Evolutionary conservation across 2,329 filamentous ascomycete species (phyloP).

Genomic region (Grosmannia clavigera): DNA sequence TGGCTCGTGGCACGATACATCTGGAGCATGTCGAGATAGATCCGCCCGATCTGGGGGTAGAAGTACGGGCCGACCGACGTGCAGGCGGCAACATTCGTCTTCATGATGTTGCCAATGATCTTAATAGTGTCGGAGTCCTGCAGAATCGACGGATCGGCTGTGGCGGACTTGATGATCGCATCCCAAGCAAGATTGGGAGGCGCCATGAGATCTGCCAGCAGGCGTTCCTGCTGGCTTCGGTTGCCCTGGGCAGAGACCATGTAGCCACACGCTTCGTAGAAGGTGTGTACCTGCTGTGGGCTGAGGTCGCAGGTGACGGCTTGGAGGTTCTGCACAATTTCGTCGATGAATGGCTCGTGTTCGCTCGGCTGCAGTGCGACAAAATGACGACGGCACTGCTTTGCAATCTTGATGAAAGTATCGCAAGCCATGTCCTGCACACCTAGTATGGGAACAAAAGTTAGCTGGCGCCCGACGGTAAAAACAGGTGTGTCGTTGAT

Average conservation of each 20-base stretch:
- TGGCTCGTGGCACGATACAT: slow-evolving; percentile 98
- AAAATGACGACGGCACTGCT: slow-evolving; percentile 95
- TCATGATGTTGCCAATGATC: slow-evolving; percentile 99
- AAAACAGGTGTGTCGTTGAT: neutral
- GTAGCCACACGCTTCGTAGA: slow-evolving; percentile 97
- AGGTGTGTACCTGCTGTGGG: slow-evolving; percentile 95
- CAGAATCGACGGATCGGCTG: slow-evolving; percentile 70
- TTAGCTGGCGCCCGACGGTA: neutral
- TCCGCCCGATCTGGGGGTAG: slow-evolving; percentile 92
- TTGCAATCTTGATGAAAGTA: slow-evolving; percentile 98
- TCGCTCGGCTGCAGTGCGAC: slow-evolving; percentile 92
- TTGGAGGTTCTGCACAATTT: slow-evolving; percentile 89
- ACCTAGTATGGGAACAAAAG: slow-evolving; percentile 31
- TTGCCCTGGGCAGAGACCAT: slow-evolving; percentile 98
- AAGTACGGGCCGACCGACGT: slow-evolving; percentile 95
- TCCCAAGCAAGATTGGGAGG: slow-evolving; percentile 94
- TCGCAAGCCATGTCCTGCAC: slow-evolving; percentile 99
- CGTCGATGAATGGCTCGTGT: slow-evolving; percentile 92
- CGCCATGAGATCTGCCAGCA: slow-evolving; percentile 85
- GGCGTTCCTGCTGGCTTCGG: slow-evolving; percentile 81
- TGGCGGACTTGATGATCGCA: slow-evolving; percentile 80
- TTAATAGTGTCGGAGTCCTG: slow-evolving; percentile 95
- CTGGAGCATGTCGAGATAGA: slow-evolving; percentile 96
- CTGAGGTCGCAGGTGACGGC: slow-evolving; percentile 93
- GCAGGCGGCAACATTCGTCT: slow-evolving; percentile 98